Base-by-base conservation (phyloP, 176 grass and related monocot genomes). In the Eleusine coracana region DNA sequence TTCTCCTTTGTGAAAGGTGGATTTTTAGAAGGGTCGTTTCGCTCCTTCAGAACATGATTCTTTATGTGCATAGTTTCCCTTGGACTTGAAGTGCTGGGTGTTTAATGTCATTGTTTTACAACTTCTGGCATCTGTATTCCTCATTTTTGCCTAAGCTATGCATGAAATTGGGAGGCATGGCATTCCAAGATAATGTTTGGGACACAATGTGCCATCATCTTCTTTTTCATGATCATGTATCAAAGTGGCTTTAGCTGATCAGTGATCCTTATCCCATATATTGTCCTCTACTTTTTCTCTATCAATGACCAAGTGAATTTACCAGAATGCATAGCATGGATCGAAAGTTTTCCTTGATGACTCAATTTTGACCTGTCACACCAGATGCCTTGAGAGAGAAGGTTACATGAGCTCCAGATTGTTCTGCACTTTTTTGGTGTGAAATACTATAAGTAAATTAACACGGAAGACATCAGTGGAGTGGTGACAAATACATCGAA, bases 381-480 rank as follows among this genome's bases (percentile, higher is more conserved):
- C n/a, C 75, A 88, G 87, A 68, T 88, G 76, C 62, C n/a, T 52
- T 84, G 70, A 84, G 87, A 84, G 87, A 84, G 60, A 88, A 88
- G 61, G 27, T 84, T 80, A 79, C 87, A 75, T 88, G 81, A 88
- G 44, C 37, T 58, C 38, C 59, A 66, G 48, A 83, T 62, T 23
- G 63, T 21, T 81, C 34, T 69, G 46, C 64, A 31, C 29, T 25
- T 68, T 17, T 23, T 73, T 74, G 12, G 6, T 87, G 42, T 49
- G 49, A 48, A 74, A 61, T 20, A 52, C 56, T 37, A 34, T 15
- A 70, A 79, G 31, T 38, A 38, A 23, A 46, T 5, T 31, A 25
- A 52, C 67, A 39, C 21, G 10, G 44, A 67, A 16, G 64, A 49
- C 6, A 16, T 2, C 48, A 27, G 40, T 37, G 37, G 45, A 52